phyloP scores from a whole-genome alignment of 805 yeast genomes.

The Candida ipomoeae region DNA sequence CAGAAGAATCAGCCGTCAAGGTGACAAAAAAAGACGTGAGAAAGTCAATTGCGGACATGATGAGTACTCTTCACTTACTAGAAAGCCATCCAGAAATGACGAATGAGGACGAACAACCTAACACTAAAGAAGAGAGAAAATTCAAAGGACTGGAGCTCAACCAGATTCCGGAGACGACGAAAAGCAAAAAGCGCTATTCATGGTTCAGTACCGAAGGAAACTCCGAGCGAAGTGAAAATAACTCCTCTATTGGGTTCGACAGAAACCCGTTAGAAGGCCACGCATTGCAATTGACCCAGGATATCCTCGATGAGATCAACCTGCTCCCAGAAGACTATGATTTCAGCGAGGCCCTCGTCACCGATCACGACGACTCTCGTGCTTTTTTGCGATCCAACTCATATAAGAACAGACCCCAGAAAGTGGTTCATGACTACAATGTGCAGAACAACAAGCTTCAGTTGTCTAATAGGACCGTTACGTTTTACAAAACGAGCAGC shows the following conservation, averaged over 20 bases:
- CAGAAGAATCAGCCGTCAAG: conserved; percentile 11
- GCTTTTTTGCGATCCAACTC: conserved; percentile 34
- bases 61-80: conserved; percentile 23
- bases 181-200: conserved; percentile 20
- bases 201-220: conserved; percentile 30
- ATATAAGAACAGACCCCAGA: conserved; percentile 35
- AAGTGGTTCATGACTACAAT: conserved; percentile 21
- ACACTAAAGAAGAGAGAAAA: not conserved
- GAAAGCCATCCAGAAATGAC: conserved; percentile 12
- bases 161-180: not conserved
- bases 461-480: conserved; percentile 38
- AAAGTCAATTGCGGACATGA: conserved; percentile 27
- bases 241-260: not conserved
- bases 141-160: not conserved
- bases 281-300: conserved; percentile 20
- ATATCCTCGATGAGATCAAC: conserved; percentile 34
- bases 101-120: not conserved
- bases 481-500: conserved; percentile 33
- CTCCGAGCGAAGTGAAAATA: conserved; percentile 10
- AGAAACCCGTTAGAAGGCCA: conserved; percentile 1
- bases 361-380: not conserved
- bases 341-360: conserved; percentile 25
- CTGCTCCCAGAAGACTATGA: conserved; percentile 37
- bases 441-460: conserved; percentile 32
- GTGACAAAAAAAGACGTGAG: conserved; percentile 16